Conservation (phyloP, 305 asterid genomes). For the Solanum chacoense region DNA sequence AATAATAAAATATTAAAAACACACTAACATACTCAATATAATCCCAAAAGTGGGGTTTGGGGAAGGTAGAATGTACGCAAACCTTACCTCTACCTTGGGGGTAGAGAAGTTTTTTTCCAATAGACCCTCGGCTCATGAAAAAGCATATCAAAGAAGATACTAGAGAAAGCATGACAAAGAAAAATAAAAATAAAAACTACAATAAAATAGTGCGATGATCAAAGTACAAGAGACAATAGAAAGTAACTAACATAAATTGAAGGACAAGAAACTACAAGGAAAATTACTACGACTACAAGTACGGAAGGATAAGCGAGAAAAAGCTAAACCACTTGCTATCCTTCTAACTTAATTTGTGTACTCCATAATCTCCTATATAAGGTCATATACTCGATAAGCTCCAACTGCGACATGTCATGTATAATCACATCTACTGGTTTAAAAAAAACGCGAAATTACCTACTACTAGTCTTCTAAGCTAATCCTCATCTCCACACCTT, state of each 20-base stretch:
- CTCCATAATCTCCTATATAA: neutral
- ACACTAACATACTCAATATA: neutral
- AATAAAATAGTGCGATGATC: neutral
- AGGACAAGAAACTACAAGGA: neutral
- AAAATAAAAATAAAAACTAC: neutral
- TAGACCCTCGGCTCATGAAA: neutral
- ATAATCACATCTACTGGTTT: neutral
- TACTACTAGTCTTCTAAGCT: neutral
- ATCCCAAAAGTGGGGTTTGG: neutral
- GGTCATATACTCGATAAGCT: neutral
- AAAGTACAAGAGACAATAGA: neutral
- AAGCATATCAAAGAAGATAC: neutral
- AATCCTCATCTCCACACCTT: neutral
- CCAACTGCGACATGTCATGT: neutral
- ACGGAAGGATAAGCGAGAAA: neutral
- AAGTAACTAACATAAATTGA: no score
- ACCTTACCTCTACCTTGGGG: neutral
- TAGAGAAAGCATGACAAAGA: neutral
- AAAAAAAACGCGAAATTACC: neutral
- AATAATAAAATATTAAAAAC: no score
- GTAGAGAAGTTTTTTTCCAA: accelerated
- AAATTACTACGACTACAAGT: neutral
- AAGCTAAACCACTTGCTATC: neutral
- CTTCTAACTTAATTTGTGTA: neutral
- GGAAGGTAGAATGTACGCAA: accelerated